Percentiles rank a stretch among this genome's conserved stretches.
phyloP scores from a whole-genome alignment of 176 grass and related monocot genomes.

The Raddia distichophylla region DNA sequence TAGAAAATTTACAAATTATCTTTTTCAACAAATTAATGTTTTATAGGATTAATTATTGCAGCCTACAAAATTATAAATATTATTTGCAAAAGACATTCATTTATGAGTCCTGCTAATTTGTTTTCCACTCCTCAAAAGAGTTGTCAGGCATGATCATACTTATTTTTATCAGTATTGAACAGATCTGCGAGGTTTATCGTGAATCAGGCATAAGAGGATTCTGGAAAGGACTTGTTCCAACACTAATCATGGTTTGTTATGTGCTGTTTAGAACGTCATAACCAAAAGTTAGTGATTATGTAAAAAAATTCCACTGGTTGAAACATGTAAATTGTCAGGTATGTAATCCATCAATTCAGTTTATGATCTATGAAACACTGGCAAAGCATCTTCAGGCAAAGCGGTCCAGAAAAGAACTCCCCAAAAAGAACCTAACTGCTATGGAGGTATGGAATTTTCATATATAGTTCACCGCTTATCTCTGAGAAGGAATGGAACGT shows the following conservation, averaged over 20 bases:
- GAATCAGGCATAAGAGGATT: constrained; percentile 91
- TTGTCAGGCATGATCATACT: constrained; percentile 22
- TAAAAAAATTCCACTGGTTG: constrained; percentile 21
- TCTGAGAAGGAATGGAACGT: not conserved
- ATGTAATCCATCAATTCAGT: constrained; percentile 99
- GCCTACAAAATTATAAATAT: constrained; percentile 14
- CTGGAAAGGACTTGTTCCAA: constrained; percentile 97
- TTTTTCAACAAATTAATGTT: constrained; percentile 10
- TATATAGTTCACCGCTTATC: constrained; percentile 6
- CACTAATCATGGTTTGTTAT: constrained; percentile 90
- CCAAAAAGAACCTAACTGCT: constrained; percentile 74
- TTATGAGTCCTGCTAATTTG: not conserved
- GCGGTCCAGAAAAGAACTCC: constrained; percentile 50
- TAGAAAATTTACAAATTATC: not conserved
- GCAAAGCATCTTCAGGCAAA: constrained; percentile 75
- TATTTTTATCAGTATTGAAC: constrained; percentile 37
- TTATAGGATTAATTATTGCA: constrained; percentile 12
- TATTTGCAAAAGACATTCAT: not conserved
- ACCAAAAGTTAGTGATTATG: constrained; percentile 11
- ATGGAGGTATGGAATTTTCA: constrained; percentile 60
- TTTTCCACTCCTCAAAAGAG: constrained; percentile 43
- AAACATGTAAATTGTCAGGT: constrained; percentile 64
- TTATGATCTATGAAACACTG: constrained; percentile 97
- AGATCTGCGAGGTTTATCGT: constrained; percentile 75
- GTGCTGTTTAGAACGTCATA: constrained; percentile 32